A percentile compares a stretch with the other conserved stretches of the same genome.
These are phyloP conservation scores for Aspergillus vadensis DNA, from an alignment of 2,329 filamentous ascomycete species.

Conservation along the genomic window DNA sequence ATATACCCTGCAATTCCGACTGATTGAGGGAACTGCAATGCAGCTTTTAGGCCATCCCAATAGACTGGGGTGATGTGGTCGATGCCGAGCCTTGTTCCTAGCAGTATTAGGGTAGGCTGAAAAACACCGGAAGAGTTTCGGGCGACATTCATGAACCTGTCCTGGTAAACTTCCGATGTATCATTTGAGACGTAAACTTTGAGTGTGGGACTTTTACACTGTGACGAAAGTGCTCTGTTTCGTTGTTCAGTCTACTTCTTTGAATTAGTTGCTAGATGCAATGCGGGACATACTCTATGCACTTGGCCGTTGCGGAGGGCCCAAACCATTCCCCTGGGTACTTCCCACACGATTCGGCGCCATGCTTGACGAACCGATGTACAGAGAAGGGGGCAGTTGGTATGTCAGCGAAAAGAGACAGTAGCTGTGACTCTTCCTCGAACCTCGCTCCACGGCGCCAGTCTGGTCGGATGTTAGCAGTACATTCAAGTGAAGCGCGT, in stretches of 20 bases:
- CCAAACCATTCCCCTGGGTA: slow-evolving; percentile 98
- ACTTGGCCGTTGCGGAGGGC: slow-evolving; percentile 90
- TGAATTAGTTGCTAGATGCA: neutral
- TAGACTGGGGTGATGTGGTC: slow-evolving; percentile 94
- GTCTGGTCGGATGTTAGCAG: slow-evolving; percentile 50
- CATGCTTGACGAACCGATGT: slow-evolving; percentile 88
- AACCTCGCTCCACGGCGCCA: slow-evolving; percentile 69
- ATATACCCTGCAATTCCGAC: slow-evolving; percentile 88
- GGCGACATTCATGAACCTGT: slow-evolving; percentile 78
- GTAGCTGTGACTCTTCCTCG: slow-evolving; percentile 67
- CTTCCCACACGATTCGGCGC: slow-evolving; percentile 84
- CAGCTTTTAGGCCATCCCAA: slow-evolving; percentile 85
- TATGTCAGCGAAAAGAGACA: slow-evolving; percentile 85
- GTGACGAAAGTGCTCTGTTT: slow-evolving; percentile 70
- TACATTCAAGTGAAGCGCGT: slow-evolving; percentile 22
- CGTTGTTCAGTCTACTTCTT: slow-evolving; percentile 12
- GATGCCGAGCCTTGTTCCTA: slow-evolving; percentile 87
- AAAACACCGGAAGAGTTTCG: slow-evolving; percentile 67
- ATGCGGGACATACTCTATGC: slow-evolving; percentile 72
- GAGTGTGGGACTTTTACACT: slow-evolving; percentile 63
- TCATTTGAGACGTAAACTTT: slow-evolving; percentile 88
- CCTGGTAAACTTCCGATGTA: slow-evolving; percentile 89
- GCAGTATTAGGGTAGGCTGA: slow-evolving; percentile 81
- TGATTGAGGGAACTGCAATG: slow-evolving; percentile 86
- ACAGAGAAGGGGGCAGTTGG: slow-evolving; percentile 87